These are phyloP conservation scores for Beauveria brongniartii DNA, from an alignment of 2,329 filamentous ascomycete genomes.

Conservation along the genomic window DNA sequence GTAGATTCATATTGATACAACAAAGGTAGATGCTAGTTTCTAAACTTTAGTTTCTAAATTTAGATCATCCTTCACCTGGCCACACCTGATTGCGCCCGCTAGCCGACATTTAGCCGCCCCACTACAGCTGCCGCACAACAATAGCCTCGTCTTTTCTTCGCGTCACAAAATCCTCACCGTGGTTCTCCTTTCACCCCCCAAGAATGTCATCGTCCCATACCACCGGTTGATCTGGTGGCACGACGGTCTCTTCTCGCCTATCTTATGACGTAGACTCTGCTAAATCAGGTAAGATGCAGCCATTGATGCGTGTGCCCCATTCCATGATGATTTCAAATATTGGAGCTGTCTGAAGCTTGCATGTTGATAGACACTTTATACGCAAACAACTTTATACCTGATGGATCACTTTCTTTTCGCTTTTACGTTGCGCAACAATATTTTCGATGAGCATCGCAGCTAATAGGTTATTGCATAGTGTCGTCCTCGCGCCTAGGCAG, in stretches of 20 bases:
- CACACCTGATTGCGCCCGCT: not conserved
- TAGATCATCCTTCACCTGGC: not conserved
- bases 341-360: conserved; percentile 67
- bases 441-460: conserved; percentile 2
- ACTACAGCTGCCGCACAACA: conserved; percentile 3
- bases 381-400: conserved; percentile 40
- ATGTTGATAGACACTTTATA: conserved; percentile 56
- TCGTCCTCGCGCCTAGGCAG: conserved; percentile 6
- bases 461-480: not conserved
- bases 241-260: not conserved
- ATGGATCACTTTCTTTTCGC: conserved; percentile 14
- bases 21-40: not conserved
- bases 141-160: not conserved
- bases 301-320: not conserved
- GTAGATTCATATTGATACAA: not conserved
- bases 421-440: not conserved
- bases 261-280: conserved; percentile 1
- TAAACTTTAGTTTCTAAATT: not conserved
- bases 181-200: not conserved
- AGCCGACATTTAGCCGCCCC: conserved; percentile 11
- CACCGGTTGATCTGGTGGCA: conserved; percentile 8
- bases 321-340: conserved; percentile 49
- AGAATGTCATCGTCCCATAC: conserved; percentile 8
- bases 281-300: conserved; percentile 16
- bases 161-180: not conserved